A percentile compares a stretch with the other conserved stretches of the same genome.
These are phyloP conservation scores for Ganoderma meredithae DNA, from an alignment of 1,284 basidiomycete genomes.

Conservation along the genomic window DNA sequence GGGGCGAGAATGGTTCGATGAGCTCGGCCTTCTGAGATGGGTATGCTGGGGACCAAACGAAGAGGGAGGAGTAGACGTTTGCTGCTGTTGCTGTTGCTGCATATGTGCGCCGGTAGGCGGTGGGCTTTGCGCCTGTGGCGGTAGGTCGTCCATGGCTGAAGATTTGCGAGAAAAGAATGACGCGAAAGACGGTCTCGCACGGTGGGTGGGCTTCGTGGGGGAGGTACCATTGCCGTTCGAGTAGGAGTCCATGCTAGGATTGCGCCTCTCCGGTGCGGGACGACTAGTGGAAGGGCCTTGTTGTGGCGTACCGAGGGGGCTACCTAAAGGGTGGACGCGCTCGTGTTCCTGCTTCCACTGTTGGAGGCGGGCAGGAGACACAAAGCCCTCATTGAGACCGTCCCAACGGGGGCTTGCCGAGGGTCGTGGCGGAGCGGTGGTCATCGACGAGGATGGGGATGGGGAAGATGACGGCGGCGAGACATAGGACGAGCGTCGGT, in stretches of 20 bases:
- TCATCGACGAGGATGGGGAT: slow-evolving; percentile 25
- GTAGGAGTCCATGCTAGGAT: slow-evolving; percentile 18
- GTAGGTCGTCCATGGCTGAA: slow-evolving; percentile 20
- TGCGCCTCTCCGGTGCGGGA: slow-evolving; percentile 19
- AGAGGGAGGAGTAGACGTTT: not conserved
- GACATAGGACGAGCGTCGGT: slow-evolving; percentile 26
- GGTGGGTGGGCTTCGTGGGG: slow-evolving; percentile 22
- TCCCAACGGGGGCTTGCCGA: slow-evolving; percentile 51
- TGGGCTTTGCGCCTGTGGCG: slow-evolving; percentile 11
- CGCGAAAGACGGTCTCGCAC: slow-evolving; percentile 29
- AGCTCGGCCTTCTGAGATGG: not conserved
- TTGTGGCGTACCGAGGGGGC: slow-evolving; percentile 22
- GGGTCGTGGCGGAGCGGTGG: slow-evolving; percentile 30
- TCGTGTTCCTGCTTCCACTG: slow-evolving; percentile 44
- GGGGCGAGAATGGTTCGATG: slow-evolving; percentile 1
- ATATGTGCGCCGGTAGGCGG: slow-evolving; percentile 4
- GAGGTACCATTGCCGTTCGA: slow-evolving; percentile 18
- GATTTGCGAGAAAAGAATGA: slow-evolving; percentile 32
- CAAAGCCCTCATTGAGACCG: slow-evolving; percentile 54
- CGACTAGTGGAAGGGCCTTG: slow-evolving; percentile 14
- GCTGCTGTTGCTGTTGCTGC: slow-evolving; percentile 14
- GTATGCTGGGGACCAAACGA: not conserved
- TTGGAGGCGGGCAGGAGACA: slow-evolving; percentile 57
- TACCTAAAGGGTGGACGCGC: slow-evolving; percentile 30
- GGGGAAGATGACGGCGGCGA: slow-evolving; percentile 18